These are phyloP conservation scores for Flaveria floridana DNA, from an alignment of 140 eudicot species.

Conservation along the genomic window DNA sequence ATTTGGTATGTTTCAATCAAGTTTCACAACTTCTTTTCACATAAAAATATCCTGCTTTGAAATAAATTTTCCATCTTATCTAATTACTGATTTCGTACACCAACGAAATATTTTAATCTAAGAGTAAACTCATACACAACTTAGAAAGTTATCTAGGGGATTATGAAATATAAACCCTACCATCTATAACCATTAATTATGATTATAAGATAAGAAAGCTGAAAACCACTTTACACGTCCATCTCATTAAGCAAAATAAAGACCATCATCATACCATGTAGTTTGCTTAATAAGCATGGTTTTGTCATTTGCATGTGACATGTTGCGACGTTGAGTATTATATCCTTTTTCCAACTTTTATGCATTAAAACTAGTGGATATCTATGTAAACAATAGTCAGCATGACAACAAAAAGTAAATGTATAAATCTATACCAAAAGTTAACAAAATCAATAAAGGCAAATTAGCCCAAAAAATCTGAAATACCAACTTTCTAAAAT, in stretches of 20 bases:
- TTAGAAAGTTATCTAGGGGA: too few relatives aligned
- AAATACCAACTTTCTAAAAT: not conserved
- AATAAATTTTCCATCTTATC: too few relatives aligned
- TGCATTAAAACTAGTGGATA: not conserved
- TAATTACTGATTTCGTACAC: too few relatives aligned
- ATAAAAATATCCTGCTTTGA: too few relatives aligned
- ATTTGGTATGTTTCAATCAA: too few relatives aligned
- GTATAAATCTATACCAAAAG: not conserved
- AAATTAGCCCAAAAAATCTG: not conserved
- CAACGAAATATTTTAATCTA: too few relatives aligned
- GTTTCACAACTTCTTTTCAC: too few relatives aligned
- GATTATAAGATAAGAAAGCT: constrained; percentile 2
- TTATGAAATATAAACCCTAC: not conserved
- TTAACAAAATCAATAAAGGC: not conserved
- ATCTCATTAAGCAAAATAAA: constrained; percentile 3
- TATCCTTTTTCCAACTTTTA: not conserved
- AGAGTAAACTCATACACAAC: too few relatives aligned
- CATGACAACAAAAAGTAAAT: not conserved
- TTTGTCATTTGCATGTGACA: not conserved
- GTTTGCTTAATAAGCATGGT: constrained; percentile 3
- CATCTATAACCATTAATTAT: not conserved
- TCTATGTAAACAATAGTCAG: not conserved
- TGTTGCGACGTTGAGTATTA: not conserved
- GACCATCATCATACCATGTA: not conserved
- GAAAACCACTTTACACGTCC: constrained; percentile 4